Base-by-base conservation (phyloP, 75 land plant genomes). In the Sequoia sempervirens region DNA sequence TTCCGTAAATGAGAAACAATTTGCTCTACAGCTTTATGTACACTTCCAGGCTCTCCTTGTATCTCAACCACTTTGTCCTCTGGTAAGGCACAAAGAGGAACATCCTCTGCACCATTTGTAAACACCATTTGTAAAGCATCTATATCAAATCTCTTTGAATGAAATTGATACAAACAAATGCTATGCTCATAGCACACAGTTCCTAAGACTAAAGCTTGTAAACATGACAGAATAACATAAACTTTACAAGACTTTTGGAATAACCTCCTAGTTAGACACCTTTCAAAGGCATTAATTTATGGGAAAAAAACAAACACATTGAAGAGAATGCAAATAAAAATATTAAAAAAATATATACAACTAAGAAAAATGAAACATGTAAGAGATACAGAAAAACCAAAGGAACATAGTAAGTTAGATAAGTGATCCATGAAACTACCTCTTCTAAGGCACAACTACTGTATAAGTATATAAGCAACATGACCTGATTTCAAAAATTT, bases 41-140 rank as follows among this genome's bases (percentile, higher is more conserved):
- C 88, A 26, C 81, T 85, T n/a, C 28, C 50, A 7, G 86, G 79
- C 58, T 87, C 88, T 45, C 88, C 88, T 40, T 87, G 87, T 30
- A 87, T 81, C 74, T 87, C 88, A 56, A 87, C 87, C 32, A 87
- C 68, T 70, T 87, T 84, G 68, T 87, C 88, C 61, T 87, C 88
- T 41, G 50, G 70, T 81, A 87, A 70, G 15, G 88, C 88, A 87
- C 87, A 87, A 34, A 85, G 34, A 5, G 88, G 88, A 32, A 87
- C 52, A 36, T 87, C 88, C 66, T 87, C 88, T 87, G 87, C 61
- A 56, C 46, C 80, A 43, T 23, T n/a, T n/a, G n/a, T n/a, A n/a
- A n/a, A n/a, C n/a, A n/a, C n/a, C n/a, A n/a, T n/a, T 26, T 12
- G 8, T n/a, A 9, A 80, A 5, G 34, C 54, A 84, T 34, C 7